Conservation (phyloP, 148 eudicot species). For the Dianthus caryophyllus region DNA sequence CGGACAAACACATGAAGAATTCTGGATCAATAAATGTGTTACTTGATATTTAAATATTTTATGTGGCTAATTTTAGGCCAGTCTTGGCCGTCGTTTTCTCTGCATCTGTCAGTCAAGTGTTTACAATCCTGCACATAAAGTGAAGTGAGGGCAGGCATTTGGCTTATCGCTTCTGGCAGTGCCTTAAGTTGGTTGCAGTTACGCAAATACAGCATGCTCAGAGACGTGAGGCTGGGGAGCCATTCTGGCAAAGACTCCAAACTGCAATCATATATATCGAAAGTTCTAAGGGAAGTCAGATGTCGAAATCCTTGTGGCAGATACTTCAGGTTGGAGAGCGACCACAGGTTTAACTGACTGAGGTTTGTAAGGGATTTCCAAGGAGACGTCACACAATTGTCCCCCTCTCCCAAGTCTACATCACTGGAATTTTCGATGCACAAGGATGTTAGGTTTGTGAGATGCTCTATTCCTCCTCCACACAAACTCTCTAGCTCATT, state of each 20-base stretch:
- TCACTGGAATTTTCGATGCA: neutral
- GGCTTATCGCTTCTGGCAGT: constrained; percentile 17
- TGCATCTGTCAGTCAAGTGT: neutral
- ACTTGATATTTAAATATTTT: neutral
- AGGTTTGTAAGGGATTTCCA: constrained; percentile 12
- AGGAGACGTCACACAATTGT: no score
- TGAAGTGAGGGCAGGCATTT: constrained; percentile 1
- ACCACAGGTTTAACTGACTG: neutral
- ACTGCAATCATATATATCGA: neutral
- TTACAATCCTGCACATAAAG: neutral
- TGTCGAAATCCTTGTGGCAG: constrained; percentile 12
- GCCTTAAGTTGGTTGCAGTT: neutral
- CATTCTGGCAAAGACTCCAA: constrained; percentile 18
- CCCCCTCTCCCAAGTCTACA: neutral
- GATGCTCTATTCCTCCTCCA: constrained; percentile 12
- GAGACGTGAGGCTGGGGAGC: neutral
- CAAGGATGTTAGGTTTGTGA: neutral
- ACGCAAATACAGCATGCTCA: neutral
- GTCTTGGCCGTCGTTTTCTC: constrained; percentile 11
- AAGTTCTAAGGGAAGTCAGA: constrained; percentile 9
- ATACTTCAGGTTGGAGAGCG: neutral
- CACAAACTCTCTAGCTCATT: neutral
- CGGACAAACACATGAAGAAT: no score
- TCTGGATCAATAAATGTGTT: neutral
- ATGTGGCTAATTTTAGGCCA: constrained; percentile 18